phyloP scores from a whole-genome alignment of 2,329 filamentous ascomycete genomes.

The Aspergillus vadensis region DNA sequence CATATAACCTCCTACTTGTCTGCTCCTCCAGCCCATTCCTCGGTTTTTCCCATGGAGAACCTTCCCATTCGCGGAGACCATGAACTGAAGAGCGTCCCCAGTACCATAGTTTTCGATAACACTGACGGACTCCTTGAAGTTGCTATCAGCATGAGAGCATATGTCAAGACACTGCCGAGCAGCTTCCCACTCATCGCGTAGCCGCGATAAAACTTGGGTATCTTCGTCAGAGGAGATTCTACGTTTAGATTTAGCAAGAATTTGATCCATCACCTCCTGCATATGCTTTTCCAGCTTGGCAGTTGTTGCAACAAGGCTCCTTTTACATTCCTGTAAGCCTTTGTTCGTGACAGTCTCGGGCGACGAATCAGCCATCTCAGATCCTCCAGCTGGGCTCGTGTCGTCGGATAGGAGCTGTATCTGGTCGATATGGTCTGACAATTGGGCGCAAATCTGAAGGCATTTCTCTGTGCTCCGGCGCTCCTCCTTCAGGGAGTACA shows the following conservation, averaged over 20 bases:
- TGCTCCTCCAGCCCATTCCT: not conserved
- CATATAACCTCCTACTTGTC: slow-evolving; percentile 5
- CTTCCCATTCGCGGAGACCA: slow-evolving; percentile 37
- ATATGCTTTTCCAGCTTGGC: slow-evolving; percentile 37
- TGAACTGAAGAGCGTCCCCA: slow-evolving; percentile 40
- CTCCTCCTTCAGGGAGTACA: slow-evolving; percentile 31
- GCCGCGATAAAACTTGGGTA: slow-evolving; percentile 32
- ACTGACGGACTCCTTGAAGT: slow-evolving; percentile 33
- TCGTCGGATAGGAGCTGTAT: slow-evolving; percentile 24
- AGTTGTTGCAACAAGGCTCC: slow-evolving; percentile 30
- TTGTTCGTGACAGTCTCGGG: slow-evolving; percentile 33
- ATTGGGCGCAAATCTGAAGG: slow-evolving; percentile 34
- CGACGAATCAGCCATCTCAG: slow-evolving; percentile 20
- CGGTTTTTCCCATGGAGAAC: slow-evolving; percentile 4
- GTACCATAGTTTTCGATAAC: slow-evolving; percentile 40
- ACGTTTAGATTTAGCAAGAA: slow-evolving; percentile 35
- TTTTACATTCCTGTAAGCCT: slow-evolving; percentile 40
- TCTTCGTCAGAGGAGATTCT: slow-evolving; percentile 31
- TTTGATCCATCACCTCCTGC: slow-evolving; percentile 32
- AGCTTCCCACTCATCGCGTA: slow-evolving; percentile 42
- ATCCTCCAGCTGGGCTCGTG: slow-evolving; percentile 19
- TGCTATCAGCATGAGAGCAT: slow-evolving; percentile 33
- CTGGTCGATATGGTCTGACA: slow-evolving; percentile 33
- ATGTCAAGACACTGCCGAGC: slow-evolving; percentile 38
- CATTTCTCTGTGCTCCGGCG: slow-evolving; percentile 33